Evolutionary conservation across 208 protist genomes (phyloP), one percentile per base, ranked within the genome.

Genomic region (Leishmania gerbilli): DNA sequence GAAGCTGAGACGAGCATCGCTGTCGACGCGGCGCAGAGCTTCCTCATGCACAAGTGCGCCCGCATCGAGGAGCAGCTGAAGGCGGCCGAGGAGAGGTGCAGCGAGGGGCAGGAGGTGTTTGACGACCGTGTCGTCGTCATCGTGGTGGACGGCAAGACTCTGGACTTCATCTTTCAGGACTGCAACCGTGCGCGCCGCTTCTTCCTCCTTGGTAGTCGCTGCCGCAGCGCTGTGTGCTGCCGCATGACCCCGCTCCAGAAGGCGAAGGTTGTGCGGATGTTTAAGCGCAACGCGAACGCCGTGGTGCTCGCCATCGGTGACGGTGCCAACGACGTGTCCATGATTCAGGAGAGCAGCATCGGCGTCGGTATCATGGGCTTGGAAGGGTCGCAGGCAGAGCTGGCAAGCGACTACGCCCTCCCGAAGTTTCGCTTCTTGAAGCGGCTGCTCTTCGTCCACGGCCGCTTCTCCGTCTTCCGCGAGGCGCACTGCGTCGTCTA

Each of bases 281-380:
- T 97, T 74, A 84, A 95, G 71, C 81, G 87, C 67, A 92, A 88
- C 53, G 81, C 77, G 47, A 82, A 85, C 72, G 83, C 82, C 71
- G 86, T 92, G 65, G 90, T 84, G 6, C 84, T 97, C n/a, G 91
- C 89, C 40, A 95, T 97, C 80, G 94, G 94, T 49, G 94, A 97
- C 68, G 94, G 94, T 53, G 94, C 92, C 15, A 99, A 99, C 87
- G 97, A 99, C 80, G 96, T 97, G 24, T 90, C 85, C 17, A 99
- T 99, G 97, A 98, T 99, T 75, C 95, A 98, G 80, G 88, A 92
- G n/a, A 95, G 95, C 45, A 87, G 96, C n/a, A 90, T 99, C 45
- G 98, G 98, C 40, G 87, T 99, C 24, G 98, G 98, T 53, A 98
- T 99, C 47, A 96, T 96, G 82, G 98, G 98, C n/a, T 88, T 97